Conservation (phyloP, 1,284 basidiomycete species). For the Trichosporon sp. region DNA sequence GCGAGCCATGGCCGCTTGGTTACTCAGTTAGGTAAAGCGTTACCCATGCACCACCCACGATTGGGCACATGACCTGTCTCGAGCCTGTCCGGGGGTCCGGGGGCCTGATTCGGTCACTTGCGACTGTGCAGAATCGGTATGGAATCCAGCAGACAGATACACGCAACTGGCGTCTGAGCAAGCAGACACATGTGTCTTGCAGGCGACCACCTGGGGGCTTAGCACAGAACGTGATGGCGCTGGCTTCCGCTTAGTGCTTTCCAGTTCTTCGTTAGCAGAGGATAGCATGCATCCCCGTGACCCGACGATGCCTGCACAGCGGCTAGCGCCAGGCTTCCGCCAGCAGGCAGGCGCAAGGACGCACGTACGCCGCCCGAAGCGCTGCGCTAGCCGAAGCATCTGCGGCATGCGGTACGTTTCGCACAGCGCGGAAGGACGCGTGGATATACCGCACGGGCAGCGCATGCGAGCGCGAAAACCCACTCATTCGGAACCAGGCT, state of each 20-base stretch:
- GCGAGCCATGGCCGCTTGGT: background rate
- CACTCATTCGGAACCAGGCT: background rate
- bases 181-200: background rate
- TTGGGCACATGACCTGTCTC: background rate
- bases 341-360: background rate
- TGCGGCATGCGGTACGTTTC: background rate
- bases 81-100: background rate
- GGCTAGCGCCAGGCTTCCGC: background rate
- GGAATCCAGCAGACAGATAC: background rate
- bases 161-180: background rate
- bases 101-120: background rate
- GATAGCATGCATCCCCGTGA: background rate
- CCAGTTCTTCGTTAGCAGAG: background rate
- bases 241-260: background rate
- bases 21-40: background rate
- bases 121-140: background rate
- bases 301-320: background rate
- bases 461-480: background rate
- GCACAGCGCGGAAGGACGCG: background rate
- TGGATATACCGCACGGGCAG: background rate
- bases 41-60: background rate
- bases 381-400: background rate
- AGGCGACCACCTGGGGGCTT: background rate
- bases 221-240: background rate
- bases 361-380: background rate